A percentile compares a stretch with the other conserved stretches of the same genome.
Evolutionary conservation across 768 basidiomycete genomes (phyloP).

Genomic region (Lentinula boryana): DNA sequence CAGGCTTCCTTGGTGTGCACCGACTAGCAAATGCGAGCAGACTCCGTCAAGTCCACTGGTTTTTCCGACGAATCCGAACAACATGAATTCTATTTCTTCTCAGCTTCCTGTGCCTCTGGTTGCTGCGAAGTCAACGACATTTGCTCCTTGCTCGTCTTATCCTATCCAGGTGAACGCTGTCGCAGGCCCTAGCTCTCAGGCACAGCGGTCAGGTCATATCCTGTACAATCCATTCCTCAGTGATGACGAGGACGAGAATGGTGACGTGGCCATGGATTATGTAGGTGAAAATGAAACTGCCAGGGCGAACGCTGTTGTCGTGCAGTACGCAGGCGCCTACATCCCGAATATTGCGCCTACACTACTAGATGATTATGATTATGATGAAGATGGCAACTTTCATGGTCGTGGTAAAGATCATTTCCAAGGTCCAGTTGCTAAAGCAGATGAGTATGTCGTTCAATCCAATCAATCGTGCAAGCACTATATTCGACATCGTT

Average conservation of each 20-base stretch:
- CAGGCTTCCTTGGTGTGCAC: not conserved
- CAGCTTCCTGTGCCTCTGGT: not conserved
- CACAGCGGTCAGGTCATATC: not conserved
- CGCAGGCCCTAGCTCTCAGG: not conserved
- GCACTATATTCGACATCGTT: not conserved
- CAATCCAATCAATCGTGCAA: not conserved
- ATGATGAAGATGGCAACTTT: conserved; percentile 40
- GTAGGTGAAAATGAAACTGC: not conserved
- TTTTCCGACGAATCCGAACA: not conserved
- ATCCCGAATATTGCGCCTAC: conserved; percentile 18
- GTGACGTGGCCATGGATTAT: not conserved
- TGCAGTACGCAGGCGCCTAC: not conserved
- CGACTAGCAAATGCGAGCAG: not conserved
- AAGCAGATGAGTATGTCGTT: conserved; percentile 42
- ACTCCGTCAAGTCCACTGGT: not conserved
- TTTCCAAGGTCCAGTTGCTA: conserved; percentile 39
- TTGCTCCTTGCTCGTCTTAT: not conserved
- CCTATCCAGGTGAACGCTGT: not conserved
- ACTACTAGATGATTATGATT: conserved; percentile 18
- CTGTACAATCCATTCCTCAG: not conserved
- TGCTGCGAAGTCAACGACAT: not conserved
- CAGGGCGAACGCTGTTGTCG: not conserved
- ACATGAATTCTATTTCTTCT: not conserved
- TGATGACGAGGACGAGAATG: not conserved
- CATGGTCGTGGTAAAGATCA: conserved; percentile 39